Conservation (phyloP, 805 yeast genomes). For the Deakozyma indianensis region DNA sequence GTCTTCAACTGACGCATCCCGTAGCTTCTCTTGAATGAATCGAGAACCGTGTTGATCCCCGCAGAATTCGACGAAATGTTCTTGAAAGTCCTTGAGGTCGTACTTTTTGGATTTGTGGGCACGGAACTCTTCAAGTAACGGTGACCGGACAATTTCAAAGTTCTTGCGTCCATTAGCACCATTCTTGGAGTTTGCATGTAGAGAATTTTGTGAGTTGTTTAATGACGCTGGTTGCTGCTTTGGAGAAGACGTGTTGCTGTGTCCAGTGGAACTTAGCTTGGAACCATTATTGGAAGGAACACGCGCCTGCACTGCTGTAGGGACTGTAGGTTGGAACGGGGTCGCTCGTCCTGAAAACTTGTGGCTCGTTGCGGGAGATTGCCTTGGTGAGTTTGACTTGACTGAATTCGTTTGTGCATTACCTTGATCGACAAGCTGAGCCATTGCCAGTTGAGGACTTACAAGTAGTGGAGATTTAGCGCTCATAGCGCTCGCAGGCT, state of each 20-base stretch:
- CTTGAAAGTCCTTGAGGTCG: constrained; percentile 59
- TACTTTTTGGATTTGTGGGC: constrained; percentile 48
- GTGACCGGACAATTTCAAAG: constrained; percentile 33
- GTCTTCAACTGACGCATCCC: constrained; percentile 47
- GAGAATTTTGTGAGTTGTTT: constrained; percentile 5
- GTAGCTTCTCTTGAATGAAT: constrained; percentile 82
- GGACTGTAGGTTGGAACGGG: not conserved
- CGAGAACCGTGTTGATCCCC: constrained; percentile 97
- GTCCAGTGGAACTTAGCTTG: not conserved
- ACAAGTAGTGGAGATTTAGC: not conserved
- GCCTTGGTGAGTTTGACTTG: not conserved
- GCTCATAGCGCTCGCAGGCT: not conserved
- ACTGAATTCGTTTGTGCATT: not conserved
- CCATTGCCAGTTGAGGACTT: not conserved
- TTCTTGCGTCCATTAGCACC: not conserved
- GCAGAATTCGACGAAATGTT: constrained; percentile 81
- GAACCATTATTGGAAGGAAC: not conserved
- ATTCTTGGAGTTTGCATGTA: constrained; percentile 2
- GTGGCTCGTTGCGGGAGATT: not conserved
- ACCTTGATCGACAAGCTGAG: not conserved
- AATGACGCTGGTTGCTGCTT: not conserved
- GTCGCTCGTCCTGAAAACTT: not conserved
- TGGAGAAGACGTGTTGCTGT: not conserved
- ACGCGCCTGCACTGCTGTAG: no score
- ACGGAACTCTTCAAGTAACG: constrained; percentile 74